Evolutionary conservation across 148 eudicot genomes (phyloP).

Genomic region (Silene conica): DNA sequence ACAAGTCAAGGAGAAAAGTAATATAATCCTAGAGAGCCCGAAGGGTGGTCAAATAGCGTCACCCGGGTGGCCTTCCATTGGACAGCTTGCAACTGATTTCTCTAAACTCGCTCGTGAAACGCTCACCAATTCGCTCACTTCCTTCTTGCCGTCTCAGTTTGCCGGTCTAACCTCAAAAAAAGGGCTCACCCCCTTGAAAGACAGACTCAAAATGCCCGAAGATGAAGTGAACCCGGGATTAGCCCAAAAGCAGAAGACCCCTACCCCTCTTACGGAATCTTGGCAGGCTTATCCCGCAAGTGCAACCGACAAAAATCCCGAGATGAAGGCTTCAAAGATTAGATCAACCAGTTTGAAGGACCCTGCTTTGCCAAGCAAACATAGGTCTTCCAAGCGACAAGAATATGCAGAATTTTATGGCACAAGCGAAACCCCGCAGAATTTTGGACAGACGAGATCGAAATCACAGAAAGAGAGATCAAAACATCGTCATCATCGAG

Average conservation of each 20-base stretch:
- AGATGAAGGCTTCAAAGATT: constrained; percentile 49
- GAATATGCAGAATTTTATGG: constrained; percentile 83
- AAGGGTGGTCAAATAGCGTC: constrained; percentile 45
- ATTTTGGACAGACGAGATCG: constrained; percentile 43
- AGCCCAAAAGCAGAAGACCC: constrained; percentile 59
- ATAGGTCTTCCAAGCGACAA: constrained; percentile 68
- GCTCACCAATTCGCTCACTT: constrained; percentile 30
- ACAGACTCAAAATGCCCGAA: constrained; percentile 69
- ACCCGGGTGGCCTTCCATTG: constrained; percentile 78
- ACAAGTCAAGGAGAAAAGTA: constrained; percentile 36
- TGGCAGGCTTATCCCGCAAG: constrained; percentile 40
- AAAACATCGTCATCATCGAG: constrained; percentile 67
- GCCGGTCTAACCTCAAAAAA: constrained; percentile 27
- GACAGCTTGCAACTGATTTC: constrained; percentile 58
- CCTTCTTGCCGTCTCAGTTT: constrained; percentile 42
- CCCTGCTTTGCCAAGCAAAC: constrained; percentile 65
- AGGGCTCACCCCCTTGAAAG: constrained; percentile 72
- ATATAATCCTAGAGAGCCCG: constrained; percentile 30
- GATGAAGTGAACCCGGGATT: constrained; percentile 48
- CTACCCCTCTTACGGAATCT: constrained; percentile 56
- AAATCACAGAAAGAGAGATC: constrained; percentile 76
- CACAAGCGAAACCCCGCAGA: constrained; percentile 45
- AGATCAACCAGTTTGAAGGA: constrained; percentile 67
- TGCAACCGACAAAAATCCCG: constrained; percentile 42
- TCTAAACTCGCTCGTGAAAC: constrained; percentile 51